phyloP scores from a whole-genome alignment of 78 protist species.

The Emiliania huxleyi region DNA sequence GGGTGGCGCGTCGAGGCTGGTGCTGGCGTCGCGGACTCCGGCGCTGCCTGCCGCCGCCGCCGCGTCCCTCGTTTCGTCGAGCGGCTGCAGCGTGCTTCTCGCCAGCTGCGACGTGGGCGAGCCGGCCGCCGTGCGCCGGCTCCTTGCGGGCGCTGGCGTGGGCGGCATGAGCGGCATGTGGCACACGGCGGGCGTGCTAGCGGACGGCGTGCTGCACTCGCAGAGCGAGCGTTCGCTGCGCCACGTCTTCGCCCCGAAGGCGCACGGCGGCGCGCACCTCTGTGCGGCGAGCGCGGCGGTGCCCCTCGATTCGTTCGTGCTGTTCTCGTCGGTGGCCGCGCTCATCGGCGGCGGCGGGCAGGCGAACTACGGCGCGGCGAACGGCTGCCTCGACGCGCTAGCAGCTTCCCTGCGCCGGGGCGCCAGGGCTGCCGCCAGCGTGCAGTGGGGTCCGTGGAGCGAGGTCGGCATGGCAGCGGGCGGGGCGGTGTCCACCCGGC shows the following conservation, averaged over 20 bases:
- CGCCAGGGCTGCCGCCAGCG: neutral
- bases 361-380: conserved; percentile 47
- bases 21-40: too few relatives aligned
- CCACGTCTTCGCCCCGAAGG: neutral
- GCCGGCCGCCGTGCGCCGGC: too few relatives aligned
- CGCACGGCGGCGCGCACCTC: neutral
- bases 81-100: too few relatives aligned
- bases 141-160: too few relatives aligned
- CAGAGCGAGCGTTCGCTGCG: neutral
- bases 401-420: neutral
- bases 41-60: too few relatives aligned
- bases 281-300: neutral
- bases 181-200: conserved; percentile 37
- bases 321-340: conserved; percentile 46
- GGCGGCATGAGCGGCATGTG: neutral
- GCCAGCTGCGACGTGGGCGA: too few relatives aligned
- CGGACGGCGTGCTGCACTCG: neutral
- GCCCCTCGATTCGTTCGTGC: neutral
- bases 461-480: conserved; percentile 46
- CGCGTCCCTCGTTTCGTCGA: too few relatives aligned
- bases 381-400: conserved; percentile 29
- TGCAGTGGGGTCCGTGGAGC: conserved; percentile 48
- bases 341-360: conserved; percentile 45
- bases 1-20: too few relatives aligned
- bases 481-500: neutral